Evolutionary conservation across 306 rosid species (phyloP).

Genomic region (Prunus mira): DNA sequence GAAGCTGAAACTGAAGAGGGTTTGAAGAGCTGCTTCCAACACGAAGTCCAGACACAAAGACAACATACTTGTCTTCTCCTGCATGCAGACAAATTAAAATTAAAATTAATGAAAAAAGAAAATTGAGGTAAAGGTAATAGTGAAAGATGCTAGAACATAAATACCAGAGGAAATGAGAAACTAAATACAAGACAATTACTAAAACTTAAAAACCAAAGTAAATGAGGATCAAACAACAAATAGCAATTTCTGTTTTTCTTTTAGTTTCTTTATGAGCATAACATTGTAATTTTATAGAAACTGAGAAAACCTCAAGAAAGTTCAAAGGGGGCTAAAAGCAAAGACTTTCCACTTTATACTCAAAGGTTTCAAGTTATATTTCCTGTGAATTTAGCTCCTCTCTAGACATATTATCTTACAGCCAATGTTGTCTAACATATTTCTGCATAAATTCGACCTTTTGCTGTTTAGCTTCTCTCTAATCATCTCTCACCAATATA

Average conservation of each 20-base stretch:
- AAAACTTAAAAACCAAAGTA: background rate
- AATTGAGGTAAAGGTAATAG: background rate
- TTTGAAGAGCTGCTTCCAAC: conserved; percentile 72
- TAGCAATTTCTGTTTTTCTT: background rate
- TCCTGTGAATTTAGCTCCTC: background rate
- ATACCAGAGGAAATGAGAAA: background rate
- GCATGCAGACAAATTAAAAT: conserved; percentile 35
- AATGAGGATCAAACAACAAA: background rate
- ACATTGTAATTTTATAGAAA: background rate
- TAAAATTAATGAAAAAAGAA: conserved; percentile 9
- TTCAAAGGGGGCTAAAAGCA: background rate
- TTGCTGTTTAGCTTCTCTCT: too few relatives aligned
- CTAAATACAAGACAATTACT: conserved; percentile 22
- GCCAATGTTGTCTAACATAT: background rate
- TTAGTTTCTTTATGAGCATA: background rate
- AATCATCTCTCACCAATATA: background rate
- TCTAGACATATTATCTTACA: background rate
- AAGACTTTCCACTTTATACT: background rate
- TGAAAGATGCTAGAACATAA: background rate
- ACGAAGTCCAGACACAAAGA: conserved; percentile 77
- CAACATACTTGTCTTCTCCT: conserved; percentile 86
- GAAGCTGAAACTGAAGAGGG: conserved; percentile 94
- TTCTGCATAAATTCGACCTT: background rate
- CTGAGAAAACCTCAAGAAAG: conserved; percentile 11
- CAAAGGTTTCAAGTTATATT: conserved; percentile 3